Base-by-base conservation (phyloP, 2,329 filamentous ascomycete species). In the Scedosporium apiospermum region DNA sequence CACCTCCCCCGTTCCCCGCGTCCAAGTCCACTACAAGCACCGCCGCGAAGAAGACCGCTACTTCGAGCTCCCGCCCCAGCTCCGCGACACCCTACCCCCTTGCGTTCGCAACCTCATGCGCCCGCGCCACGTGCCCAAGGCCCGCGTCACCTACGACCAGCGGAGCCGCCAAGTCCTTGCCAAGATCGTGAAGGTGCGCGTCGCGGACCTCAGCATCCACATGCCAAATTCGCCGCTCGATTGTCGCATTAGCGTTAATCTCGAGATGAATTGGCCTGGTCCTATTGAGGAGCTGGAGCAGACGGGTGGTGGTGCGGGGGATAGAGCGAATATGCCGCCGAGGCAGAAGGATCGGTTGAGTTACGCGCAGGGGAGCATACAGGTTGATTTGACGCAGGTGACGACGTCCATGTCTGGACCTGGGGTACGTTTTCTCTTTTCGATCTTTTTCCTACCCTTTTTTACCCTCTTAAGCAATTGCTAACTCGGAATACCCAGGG, bases 361-460 rank as follows among this genome's bases (percentile, higher is more conserved):
- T 71, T 99, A 99, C 75, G 87, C 82, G 9, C 96, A 98, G 72
- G 82, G 92, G 49, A 86, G 85, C 62, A 97, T 96, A 72, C 90
- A 95, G 72, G 83, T 99, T 68, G 95, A 99, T 74, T 78, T 99
- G 60, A 99, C 95, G 0, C 93, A 97, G 73, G 95, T 99, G 51
- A 89, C 86, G 10, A 81, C 80, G 59, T 70, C 70, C 5, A 67
- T 68, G 34, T 67, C 69, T 27, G 73, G 71, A 6, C 71, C 72
- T 61, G 73, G 73, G 3, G 77, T 80, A 72, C 65, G 77, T 72
- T 41, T 34, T 57, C 23, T 21, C 44, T 6, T 60, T 55, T 53
- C 23, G 42, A 12, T 60, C 26, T 41, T 62, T 55, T 57, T 58
- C n/a, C 38, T 9, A 63, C 44, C 51, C 57, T 34, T n/a, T 55